phyloP scores from a whole-genome alignment of 805 yeast species.

The Nakazawaea holstii region DNA sequence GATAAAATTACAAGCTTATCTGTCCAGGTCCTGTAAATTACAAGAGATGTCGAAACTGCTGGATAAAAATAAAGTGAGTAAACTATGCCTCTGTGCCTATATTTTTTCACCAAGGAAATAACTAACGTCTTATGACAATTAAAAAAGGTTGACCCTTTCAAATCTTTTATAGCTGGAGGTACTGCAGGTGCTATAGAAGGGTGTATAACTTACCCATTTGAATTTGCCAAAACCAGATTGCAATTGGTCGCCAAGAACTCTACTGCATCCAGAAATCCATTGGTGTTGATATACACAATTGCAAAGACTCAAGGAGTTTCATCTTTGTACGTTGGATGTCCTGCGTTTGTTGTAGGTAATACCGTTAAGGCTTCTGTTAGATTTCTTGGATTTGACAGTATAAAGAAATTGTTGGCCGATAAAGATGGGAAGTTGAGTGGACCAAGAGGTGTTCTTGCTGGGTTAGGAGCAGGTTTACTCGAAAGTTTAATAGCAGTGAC shows the following conservation, averaged over 20 bases:
- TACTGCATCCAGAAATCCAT: constrained; percentile 73
- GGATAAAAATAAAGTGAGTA: constrained; percentile 8
- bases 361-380: constrained; percentile 96
- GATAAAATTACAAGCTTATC: no score
- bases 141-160: constrained; percentile 56
- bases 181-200: constrained; percentile 97
- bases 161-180: constrained; percentile 93
- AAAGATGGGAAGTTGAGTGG: constrained; percentile 84
- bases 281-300: constrained; percentile 69
- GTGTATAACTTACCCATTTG: constrained; percentile 88
- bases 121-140: no score
- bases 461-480: constrained; percentile 93
- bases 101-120: not conserved
- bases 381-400: constrained; percentile 86
- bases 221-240: constrained; percentile 90
- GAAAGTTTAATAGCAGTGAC: constrained; percentile 94
- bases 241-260: constrained; percentile 70
- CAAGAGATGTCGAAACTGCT: not conserved
- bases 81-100: not conserved
- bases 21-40: no score
- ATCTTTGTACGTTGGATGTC: constrained; percentile 89
- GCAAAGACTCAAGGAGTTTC: constrained; percentile 74
- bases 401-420: constrained; percentile 73
- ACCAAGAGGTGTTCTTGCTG: constrained; percentile 89
- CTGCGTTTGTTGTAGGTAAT: constrained; percentile 93